A percentile compares a stretch with the other conserved stretches of the same genome.
phyloP scores from a whole-genome alignment of 768 basidiomycete genomes.

The Phanerochaete sordida region DNA sequence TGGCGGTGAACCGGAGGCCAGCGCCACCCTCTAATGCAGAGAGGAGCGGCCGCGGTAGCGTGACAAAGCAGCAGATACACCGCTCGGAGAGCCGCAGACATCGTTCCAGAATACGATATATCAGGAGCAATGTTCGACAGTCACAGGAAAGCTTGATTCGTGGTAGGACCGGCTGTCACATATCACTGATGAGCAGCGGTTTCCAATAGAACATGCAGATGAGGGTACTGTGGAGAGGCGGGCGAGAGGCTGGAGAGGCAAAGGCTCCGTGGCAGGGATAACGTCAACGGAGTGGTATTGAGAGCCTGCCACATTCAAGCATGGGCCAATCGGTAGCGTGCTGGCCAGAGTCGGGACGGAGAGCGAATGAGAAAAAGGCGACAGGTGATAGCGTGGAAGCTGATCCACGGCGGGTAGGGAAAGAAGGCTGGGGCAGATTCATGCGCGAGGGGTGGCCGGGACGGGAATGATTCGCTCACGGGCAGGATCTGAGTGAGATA shows the following conservation, averaged over 20 bases:
- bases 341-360: constrained; percentile 42
- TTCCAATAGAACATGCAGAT: constrained; percentile 6
- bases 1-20: background rate
- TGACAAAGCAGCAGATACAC: background rate
- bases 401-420: constrained; percentile 4
- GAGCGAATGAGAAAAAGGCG: constrained; percentile 34
- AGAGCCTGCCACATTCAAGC: constrained; percentile 1
- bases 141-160: background rate
- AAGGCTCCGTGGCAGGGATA: constrained; percentile 44
- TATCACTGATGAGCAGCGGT: background rate
- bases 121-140: background rate
- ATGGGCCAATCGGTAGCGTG: constrained; percentile 45
- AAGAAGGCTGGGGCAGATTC: background rate
- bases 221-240: constrained; percentile 3
- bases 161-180: background rate
- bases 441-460: background rate
- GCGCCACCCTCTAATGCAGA: background rate
- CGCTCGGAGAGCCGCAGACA: background rate
- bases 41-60: background rate
- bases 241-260: constrained; percentile 2
- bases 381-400: constrained; percentile 29
- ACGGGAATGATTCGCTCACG: constrained; percentile 11
- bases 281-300: constrained; percentile 19
- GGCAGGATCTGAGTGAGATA: constrained; percentile 11
- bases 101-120: background rate